Evolutionary conservation across 208 protist species (phyloP), one percentile per base, ranked within the genome.

Genomic region (Trypanosoma grayi): DNA sequence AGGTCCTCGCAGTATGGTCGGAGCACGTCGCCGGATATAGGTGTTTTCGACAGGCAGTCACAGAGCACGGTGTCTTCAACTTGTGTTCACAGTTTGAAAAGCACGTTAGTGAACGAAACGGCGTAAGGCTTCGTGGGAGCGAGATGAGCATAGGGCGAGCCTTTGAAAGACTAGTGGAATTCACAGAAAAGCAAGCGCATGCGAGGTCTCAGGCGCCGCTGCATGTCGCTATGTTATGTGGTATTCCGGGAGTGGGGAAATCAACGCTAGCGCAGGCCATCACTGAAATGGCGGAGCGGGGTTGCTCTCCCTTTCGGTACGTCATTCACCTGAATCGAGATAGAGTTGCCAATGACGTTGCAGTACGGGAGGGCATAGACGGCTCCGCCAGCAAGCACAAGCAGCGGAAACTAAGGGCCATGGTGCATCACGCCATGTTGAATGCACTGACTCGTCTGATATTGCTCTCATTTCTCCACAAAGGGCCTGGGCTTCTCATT

Each of bases 231-330:
- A 58, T 91, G 28, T 60, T 94, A 4, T 90, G 82, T 54, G 84
- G 84, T 4, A 54, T 94, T 36, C 87, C 84, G 4, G 87, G 81
- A 7, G 55, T 75, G 0, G 84, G 84, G 14, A 94, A 94, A 60
- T 70, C 80, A 8, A 87, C 73, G n/a, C 13, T 88, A 22, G 48
- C 75, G 7, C 31, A 16, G 18, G n/a, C 46, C n/a, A 43, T 80
- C 59, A 18, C 36, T 30, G 40, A 24, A 54, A 18, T 47, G 25
- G 63, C 25, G 30, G 57, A 45, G 51, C 14, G 46, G 25, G 31
- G 46, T 1, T 24, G 14, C 14, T 75, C 80, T 33, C 39, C 58
- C 9, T 77, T 92, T 16, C 40, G 59, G 2, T 79, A 76, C 50
- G 72, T 73, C 0, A 64, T 90, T 16, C 62, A 79, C 33, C 50